Percentiles rank a stretch among this genome's conserved stretches.
These are phyloP conservation scores for Trifolium fragiferum DNA, from an alignment of 306 rosid genomes.

Conservation along the genomic window DNA sequence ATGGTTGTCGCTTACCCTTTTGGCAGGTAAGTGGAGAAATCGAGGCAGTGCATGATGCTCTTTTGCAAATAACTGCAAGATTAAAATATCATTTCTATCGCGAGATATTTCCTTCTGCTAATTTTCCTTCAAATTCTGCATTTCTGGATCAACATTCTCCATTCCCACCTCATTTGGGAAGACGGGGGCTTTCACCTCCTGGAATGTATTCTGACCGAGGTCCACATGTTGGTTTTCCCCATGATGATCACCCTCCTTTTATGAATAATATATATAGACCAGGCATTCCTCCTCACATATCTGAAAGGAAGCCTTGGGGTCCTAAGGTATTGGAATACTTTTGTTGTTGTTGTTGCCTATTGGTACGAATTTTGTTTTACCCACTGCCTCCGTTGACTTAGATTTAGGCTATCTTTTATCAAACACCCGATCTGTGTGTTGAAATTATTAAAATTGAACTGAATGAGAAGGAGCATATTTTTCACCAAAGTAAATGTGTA, in stretches of 20 bases:
- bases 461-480: conserved; percentile 20
- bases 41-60: conserved; percentile 91
- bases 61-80: conserved; percentile 84
- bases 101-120: conserved; percentile 72
- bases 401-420: conserved; percentile 33
- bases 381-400: conserved; percentile 34
- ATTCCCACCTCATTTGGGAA: conserved; percentile 72
- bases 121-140: conserved; percentile 73
- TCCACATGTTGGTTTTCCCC: conserved; percentile 68
- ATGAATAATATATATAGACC: conserved; percentile 62
- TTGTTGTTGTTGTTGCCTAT: conserved; percentile 9
- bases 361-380: conserved; percentile 20
- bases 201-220: conserved; percentile 76
- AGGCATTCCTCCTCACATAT: conserved; percentile 61
- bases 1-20: conserved; percentile 31
- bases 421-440: background rate
- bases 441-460: conserved; percentile 36
- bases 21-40: conserved; percentile 85
- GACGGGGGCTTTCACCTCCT: conserved; percentile 87
- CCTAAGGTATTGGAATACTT: conserved; percentile 67
- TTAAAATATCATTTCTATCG: conserved; percentile 81
- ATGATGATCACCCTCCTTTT: conserved; percentile 74
- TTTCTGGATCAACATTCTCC: conserved; percentile 74
- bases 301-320: conserved; percentile 91
- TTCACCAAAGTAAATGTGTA: conserved; percentile 33